These are phyloP conservation scores for Cicer yamashitae DNA, from an alignment of 306 rosid species.

Conservation along the genomic window DNA sequence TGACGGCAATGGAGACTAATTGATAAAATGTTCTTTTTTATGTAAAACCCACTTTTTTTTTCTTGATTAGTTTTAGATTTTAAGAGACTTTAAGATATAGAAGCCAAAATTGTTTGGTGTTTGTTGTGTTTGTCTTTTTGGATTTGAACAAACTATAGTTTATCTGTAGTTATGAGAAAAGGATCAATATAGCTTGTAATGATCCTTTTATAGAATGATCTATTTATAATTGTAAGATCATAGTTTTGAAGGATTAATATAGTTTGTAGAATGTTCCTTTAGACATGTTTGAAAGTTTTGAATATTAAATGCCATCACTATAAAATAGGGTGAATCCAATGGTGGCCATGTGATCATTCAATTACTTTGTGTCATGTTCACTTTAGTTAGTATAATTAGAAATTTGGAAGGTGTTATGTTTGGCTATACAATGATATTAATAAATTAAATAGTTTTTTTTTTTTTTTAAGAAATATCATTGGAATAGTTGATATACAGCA, in stretches of 20 bases:
- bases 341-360: neutral
- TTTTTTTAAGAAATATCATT: neutral
- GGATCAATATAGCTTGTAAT: neutral
- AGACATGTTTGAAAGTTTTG: neutral
- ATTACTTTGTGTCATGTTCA: neutral
- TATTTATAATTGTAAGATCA: too few relatives aligned
- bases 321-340: neutral
- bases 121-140: neutral
- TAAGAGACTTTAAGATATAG: neutral
- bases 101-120: neutral
- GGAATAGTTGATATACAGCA: slow-evolving; percentile 4
- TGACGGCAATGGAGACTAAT: slow-evolving; percentile 25
- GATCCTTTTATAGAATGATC: neutral
- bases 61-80: neutral
- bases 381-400: neutral
- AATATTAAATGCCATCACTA: neutral
- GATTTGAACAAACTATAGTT: slow-evolving; percentile 1
- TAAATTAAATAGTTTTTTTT: too few relatives aligned
- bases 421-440: neutral
- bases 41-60: neutral
- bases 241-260: too few relatives aligned
- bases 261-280: too few relatives aligned
- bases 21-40: neutral
- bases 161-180: neutral
- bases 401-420: too few relatives aligned